These are phyloP conservation scores for Ophiostoma himal-ulmi DNA, from an alignment of 2,329 filamentous ascomycete genomes.

Conservation along the genomic window DNA sequence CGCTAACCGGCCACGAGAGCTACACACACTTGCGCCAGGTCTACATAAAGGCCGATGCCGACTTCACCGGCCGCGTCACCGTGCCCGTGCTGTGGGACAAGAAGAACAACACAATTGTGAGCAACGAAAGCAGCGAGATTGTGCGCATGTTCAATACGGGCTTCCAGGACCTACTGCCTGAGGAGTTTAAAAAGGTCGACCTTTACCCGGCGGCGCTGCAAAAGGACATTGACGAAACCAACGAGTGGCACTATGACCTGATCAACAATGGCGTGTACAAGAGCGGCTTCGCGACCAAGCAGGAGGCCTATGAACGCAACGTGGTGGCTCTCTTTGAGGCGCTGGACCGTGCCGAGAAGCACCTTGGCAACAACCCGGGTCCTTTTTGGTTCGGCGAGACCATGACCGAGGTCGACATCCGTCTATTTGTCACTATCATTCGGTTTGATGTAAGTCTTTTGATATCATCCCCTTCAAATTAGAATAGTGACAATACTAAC, in stretches of 20 bases:
- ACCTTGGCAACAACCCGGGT: constrained; percentile 49
- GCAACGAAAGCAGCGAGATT: constrained; percentile 89
- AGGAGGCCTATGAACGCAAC: constrained; percentile 74
- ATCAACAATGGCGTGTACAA: constrained; percentile 71
- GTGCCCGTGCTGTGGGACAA: constrained; percentile 84
- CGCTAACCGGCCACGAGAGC: constrained; percentile 62
- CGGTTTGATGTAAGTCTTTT: constrained; percentile 56
- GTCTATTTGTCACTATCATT: constrained; percentile 67
- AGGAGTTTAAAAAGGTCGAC: constrained; percentile 54
- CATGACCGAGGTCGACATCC: constrained; percentile 76
- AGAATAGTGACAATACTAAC: constrained; percentile 14
- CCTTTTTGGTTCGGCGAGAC: constrained; percentile 70
- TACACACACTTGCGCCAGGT: constrained; percentile 68
- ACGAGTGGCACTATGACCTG: constrained; percentile 72
- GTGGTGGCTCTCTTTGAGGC: constrained; percentile 66
- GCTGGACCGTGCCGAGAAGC: constrained; percentile 68
- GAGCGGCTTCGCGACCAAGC: constrained; percentile 77
- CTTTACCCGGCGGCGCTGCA: constrained; percentile 63
- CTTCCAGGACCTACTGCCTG: constrained; percentile 66
- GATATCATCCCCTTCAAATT: not conserved
- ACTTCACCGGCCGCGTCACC: constrained; percentile 75
- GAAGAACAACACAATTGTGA: constrained; percentile 69
- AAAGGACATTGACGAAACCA: constrained; percentile 65
- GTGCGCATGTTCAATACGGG: constrained; percentile 80
- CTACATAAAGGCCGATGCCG: constrained; percentile 67